These are phyloP conservation scores for Syzygium oleosum DNA, from an alignment of 345 rosid genomes.

Conservation along the genomic window DNA sequence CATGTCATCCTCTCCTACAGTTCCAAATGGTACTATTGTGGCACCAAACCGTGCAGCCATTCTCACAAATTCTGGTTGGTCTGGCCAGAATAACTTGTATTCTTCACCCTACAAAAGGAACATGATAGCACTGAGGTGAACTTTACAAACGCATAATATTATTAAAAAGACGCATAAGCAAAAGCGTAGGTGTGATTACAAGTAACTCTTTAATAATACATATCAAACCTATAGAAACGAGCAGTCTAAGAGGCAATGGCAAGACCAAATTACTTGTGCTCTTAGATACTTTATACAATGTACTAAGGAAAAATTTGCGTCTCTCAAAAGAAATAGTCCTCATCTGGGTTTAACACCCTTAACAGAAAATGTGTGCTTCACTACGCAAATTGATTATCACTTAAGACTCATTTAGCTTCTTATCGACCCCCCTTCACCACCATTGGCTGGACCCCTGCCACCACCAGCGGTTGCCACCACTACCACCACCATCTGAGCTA, in stretches of 20 bases:
- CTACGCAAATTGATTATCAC: background rate
- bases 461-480: background rate
- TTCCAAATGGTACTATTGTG: slow-evolving; percentile 9
- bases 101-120: slow-evolving; percentile 6
- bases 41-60: slow-evolving; percentile 3
- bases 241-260: background rate
- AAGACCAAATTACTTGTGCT: background rate
- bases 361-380: background rate
- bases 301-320: background rate
- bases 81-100: slow-evolving; percentile 9
- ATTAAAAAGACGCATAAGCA: background rate
- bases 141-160: background rate
- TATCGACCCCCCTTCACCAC: background rate
- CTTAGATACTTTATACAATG: background rate
- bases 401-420: background rate
- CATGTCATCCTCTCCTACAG: slow-evolving; percentile 14
- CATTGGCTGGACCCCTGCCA: background rate
- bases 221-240: background rate
- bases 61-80: slow-evolving; percentile 4
- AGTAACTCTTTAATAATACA: background rate
- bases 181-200: background rate
- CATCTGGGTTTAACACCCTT: background rate
- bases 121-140: background rate
- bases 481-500: background rate
- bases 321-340: background rate